These are phyloP conservation scores for Monilinia fructigena DNA, from an alignment of 2,329 filamentous ascomycete genomes.

Conservation along the genomic window DNA sequence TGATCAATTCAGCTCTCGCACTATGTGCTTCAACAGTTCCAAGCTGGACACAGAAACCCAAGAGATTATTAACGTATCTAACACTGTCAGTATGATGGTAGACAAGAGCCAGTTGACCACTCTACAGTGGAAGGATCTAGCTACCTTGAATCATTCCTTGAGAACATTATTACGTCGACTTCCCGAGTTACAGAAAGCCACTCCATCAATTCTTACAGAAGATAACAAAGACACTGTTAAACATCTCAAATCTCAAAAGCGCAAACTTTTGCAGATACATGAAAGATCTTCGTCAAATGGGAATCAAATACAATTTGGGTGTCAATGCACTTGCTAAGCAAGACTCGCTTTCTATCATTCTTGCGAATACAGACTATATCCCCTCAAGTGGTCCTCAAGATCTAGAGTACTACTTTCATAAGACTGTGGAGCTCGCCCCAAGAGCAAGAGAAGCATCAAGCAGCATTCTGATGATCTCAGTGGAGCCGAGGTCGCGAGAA, in stretches of 20 bases:
- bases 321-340: conserved; percentile 72
- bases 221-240: conserved; percentile 83
- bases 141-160: conserved; percentile 66
- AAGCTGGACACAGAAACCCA: conserved; percentile 49
- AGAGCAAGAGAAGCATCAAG: conserved; percentile 62
- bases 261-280: conserved; percentile 82
- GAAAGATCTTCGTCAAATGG: conserved; percentile 82
- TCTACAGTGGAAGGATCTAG: conserved; percentile 55
- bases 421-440: conserved; percentile 71
- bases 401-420: conserved; percentile 72
- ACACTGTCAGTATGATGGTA: conserved; percentile 73
- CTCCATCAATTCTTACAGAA: conserved; percentile 75
- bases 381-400: conserved; percentile 23
- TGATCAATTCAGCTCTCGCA: conserved; percentile 34
- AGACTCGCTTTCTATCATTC: conserved; percentile 64
- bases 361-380: conserved; percentile 57
- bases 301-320: conserved; percentile 78
- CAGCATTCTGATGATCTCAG: conserved; percentile 85
- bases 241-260: conserved; percentile 86
- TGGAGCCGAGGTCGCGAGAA: conserved; percentile 73
- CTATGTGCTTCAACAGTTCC: conserved; percentile 39
- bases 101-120: conserved; percentile 56
- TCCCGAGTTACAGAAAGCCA: conserved; percentile 77
- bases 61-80: conserved; percentile 65
- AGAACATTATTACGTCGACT: conserved; percentile 65